Evolutionary conservation across 1,284 basidiomycete genomes (phyloP).

Genomic region (Flammula alnicola): DNA sequence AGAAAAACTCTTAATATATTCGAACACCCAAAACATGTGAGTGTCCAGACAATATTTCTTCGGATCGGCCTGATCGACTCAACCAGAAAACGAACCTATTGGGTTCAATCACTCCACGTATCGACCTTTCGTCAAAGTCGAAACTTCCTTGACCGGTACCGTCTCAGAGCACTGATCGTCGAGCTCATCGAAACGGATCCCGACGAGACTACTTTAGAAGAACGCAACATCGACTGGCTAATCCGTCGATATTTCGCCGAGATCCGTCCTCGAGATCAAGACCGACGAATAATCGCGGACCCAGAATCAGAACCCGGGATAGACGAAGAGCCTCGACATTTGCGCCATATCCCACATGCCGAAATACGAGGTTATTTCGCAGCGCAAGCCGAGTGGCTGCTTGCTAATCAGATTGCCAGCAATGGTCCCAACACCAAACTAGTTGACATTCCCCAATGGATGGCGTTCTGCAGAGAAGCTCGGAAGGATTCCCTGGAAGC

Average conservation of each 20-base stretch:
- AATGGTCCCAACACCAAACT: slow-evolving; percentile 28
- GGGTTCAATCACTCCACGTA: slow-evolving; percentile 48
- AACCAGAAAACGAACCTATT: slow-evolving; percentile 41
- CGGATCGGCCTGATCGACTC: too few species aligned
- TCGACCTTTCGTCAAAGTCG: slow-evolving; percentile 46
- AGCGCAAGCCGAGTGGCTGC: slow-evolving; percentile 55
- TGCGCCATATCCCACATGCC: slow-evolving; percentile 47
- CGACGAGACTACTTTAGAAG: slow-evolving; percentile 31
- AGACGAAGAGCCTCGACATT: slow-evolving; percentile 32
- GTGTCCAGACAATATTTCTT: slow-evolving; percentile 5
- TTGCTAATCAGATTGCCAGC: slow-evolving; percentile 45
- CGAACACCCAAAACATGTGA: slow-evolving; percentile 23
- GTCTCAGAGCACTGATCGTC: slow-evolving; percentile 38
- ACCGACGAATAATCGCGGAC: slow-evolving; percentile 40
- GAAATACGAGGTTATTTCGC: slow-evolving; percentile 51
- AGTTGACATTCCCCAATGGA: slow-evolving; percentile 49
- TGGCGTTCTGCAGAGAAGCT: slow-evolving; percentile 42
- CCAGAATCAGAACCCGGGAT: slow-evolving; percentile 13
- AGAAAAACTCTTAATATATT: slow-evolving; percentile 28
- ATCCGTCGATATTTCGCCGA: slow-evolving; percentile 39
- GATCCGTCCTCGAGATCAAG: slow-evolving; percentile 32
- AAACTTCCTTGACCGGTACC: slow-evolving; percentile 49
- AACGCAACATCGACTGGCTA: slow-evolving; percentile 55
- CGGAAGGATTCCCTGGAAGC: slow-evolving; percentile 35
- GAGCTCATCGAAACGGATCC: slow-evolving; percentile 39